Evolutionary conservation across 768 basidiomycete species (phyloP), one percentile per base, ranked within the genome.

Genomic region (Lentinula lateritia): DNA sequence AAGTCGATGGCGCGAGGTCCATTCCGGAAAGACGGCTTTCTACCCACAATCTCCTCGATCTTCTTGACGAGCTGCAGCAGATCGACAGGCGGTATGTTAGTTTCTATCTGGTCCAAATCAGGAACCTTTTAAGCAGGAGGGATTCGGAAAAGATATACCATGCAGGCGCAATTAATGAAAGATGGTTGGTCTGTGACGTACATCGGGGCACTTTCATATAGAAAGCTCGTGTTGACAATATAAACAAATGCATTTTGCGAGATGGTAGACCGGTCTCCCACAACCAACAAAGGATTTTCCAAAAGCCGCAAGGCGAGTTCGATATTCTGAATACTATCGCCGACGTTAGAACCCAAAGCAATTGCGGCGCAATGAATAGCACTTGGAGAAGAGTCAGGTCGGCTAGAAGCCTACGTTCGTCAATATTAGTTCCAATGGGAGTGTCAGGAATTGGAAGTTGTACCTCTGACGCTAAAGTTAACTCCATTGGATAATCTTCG

Each of bases 121-220:
- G 28, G 28, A 28, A 28, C 28, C 28, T 2, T 28, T 28, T 28
- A 28, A 3, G 32, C 1, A 28, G 7, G 32, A 42, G 12, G 13
- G 1, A 9, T 43, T 10, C 50, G 12, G 13, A 1, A 9, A 48
- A 10, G 52, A 79, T 91, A 61, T 63, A 96, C 95, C 73, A 93
- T 76, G 63, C 93, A 90, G n/a, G 92, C 92, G 65, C 92, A 90
- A 68, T 98, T 99, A 62, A 90, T 82, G 74, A 98, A 98, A 39
- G 79, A 75, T 12, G 88, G 90, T 71, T 99, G 97, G 61, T 97
- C 89, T 10, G 84, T 84, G 46, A 96, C 89, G 70, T 99, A 98
- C 97, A 99, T 98, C 0, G 97, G 93, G 10, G 88, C 80, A 18
- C 90, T 95, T 73, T 98, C 90, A 70, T 98, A 98, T 76, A 98